Base-by-base conservation (phyloP, 1,284 basidiomycete species). In the Microbotryum lychnidis-dioicae region DNA sequence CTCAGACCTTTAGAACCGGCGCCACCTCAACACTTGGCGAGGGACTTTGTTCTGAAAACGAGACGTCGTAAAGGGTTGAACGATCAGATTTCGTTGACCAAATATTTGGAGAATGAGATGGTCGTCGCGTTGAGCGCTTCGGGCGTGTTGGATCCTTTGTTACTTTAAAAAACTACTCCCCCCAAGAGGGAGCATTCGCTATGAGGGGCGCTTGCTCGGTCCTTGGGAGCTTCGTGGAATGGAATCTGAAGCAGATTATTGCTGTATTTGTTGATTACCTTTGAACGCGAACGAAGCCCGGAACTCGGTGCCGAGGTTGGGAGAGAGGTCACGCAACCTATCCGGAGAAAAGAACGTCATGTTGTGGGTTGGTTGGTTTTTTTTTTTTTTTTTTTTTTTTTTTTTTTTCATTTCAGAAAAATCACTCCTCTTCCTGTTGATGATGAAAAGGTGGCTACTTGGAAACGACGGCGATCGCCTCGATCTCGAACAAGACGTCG, bases 1-100 rank as follows among this genome's bases (percentile, higher is more conserved):
- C 83, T 98, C 63, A 83, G 93, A 64, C 94, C 96, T 60, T 80
- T 99, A 62, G 96, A 98, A 75, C 96, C 96, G 56, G 96, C 96
- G 29, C 91, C 91, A 53, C 91, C 93, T 14, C 90, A 97, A 74
- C 87, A 72, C n/a, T 69, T 78, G 48, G 76, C 74, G 21, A 49
- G 77, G 29, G 96, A 98, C 77, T 82, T 98, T 59, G 90, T 96
- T 53, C 80, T 98, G 60, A 99, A 99, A 79, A 97, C 93, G 48
- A 84, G 96, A 69, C 82, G 96, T 76, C 82, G 96, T 73, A 99
- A 98, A 76, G 93, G 93, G 25, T 60, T 73, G 16, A 67, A 67
- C 29, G 71, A 73, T 50, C 69, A 70, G 51, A 56, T 66, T 2
- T 33, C 44, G 42, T 3, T 53, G 16, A 21, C 57, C 5, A 42